Percentiles rank a stretch among this genome's conserved stretches.
Conservation (phyloP, 345 rosid species). For the Aurinia saxatilis region DNA sequence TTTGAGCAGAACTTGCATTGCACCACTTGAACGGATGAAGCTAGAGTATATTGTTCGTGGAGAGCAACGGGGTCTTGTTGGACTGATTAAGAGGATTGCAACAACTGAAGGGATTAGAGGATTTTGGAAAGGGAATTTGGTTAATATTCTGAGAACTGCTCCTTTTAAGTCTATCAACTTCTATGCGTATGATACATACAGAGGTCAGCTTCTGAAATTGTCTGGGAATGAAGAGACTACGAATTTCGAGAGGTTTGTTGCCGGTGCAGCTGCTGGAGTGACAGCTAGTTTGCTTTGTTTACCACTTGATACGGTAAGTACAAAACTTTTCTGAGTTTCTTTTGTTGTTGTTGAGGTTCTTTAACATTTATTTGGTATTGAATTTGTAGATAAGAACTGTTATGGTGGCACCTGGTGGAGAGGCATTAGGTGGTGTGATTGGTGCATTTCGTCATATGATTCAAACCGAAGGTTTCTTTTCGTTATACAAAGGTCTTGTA, state of each 20-base stretch:
- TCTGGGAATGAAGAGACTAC: slow-evolving; percentile 58
- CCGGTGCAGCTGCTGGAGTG: slow-evolving; percentile 78
- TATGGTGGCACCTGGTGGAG: slow-evolving; percentile 74
- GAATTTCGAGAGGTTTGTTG: slow-evolving; percentile 61
- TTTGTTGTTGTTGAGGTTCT: neutral
- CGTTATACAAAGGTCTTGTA: slow-evolving; percentile 63
- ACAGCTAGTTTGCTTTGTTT: slow-evolving; percentile 64
- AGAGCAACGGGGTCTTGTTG: slow-evolving; percentile 45
- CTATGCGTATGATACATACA: slow-evolving; percentile 63
- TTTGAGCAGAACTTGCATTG: slow-evolving; percentile 60
- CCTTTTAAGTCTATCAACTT: slow-evolving; percentile 76
- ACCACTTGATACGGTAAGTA: slow-evolving; percentile 66
- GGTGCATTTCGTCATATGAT: slow-evolving; percentile 60
- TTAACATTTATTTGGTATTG: neutral
- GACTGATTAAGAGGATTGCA: slow-evolving; percentile 48
- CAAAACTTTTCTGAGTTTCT: neutral
- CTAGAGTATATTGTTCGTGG: slow-evolving; percentile 73
- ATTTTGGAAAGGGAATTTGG: slow-evolving; percentile 72
- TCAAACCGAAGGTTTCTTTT: slow-evolving; percentile 64
- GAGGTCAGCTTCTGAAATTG: slow-evolving; percentile 52
- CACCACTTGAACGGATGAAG: slow-evolving; percentile 73
- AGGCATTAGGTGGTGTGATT: slow-evolving; percentile 60
- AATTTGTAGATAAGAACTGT: slow-evolving; percentile 55
- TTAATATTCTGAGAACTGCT: slow-evolving; percentile 67
- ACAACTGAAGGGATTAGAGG: slow-evolving; percentile 55